A percentile compares a stretch with the other conserved stretches of the same genome.
phyloP scores from a whole-genome alignment of 345 rosid genomes.

The Pistacia vera region DNA sequence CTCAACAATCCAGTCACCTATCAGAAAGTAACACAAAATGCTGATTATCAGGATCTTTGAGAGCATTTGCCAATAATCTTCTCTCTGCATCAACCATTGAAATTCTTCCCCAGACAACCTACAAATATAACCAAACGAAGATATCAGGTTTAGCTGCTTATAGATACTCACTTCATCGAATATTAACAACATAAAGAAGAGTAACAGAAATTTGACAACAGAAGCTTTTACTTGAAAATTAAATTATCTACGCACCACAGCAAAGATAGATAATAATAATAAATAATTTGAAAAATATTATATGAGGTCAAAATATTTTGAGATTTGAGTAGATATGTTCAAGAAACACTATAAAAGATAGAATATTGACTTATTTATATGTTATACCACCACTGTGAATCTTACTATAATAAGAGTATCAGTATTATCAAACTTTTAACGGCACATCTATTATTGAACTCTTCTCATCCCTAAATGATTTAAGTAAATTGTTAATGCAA shows the following conservation, averaged over 20 bases:
- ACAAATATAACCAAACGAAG: conserved; percentile 19
- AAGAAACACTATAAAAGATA: not conserved
- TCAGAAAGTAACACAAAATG: conserved; percentile 98
- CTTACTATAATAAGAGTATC: not conserved
- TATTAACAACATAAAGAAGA: not conserved
- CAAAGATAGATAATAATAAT: not conserved
- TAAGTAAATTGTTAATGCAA: not conserved
- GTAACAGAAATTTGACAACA: not conserved
- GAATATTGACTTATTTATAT: not conserved
- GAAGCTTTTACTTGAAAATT: not conserved
- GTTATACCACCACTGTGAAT: not conserved
- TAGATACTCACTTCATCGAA: not conserved
- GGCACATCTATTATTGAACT: not conserved
- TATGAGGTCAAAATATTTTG: not conserved
- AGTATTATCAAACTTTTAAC: not conserved
- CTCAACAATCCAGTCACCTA: conserved; percentile 47
- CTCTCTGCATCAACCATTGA: conserved; percentile 99
- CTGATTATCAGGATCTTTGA: conserved; percentile 86
- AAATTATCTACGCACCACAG: not conserved
- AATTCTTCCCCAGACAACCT: conserved; percentile 98
- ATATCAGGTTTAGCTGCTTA: conserved; percentile 10
- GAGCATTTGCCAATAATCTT: conserved; percentile 85
- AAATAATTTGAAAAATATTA: conserved; percentile 2
- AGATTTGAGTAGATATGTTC: not conserved
- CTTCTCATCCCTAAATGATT: not conserved